Conservation (phyloP, 2,329 filamentous ascomycete genomes). For the Colletotrichum shisoi region DNA sequence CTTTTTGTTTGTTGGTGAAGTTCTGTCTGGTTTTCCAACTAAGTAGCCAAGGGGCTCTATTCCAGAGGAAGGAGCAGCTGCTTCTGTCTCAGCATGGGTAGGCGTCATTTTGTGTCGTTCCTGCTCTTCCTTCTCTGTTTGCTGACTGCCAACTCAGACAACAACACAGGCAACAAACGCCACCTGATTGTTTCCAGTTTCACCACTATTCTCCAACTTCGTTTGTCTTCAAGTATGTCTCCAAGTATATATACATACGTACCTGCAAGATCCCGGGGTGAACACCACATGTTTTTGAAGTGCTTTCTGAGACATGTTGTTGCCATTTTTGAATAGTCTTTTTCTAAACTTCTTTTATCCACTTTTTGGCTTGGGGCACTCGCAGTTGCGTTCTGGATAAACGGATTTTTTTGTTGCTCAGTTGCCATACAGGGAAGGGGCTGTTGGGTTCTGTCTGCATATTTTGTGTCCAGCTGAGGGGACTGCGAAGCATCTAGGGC, state of each 20-base stretch:
- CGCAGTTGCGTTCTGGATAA: neutral
- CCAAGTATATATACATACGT: neutral
- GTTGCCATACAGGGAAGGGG: too few species aligned
- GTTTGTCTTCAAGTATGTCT: neutral
- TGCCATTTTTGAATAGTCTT: too few species aligned
- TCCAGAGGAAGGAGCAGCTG: neutral
- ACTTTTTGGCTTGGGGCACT: neutral
- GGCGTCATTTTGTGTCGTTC: neutral
- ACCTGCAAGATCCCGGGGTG: neutral
- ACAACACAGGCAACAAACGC: neutral
- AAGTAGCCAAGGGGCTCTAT: too few species aligned
- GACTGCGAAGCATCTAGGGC: too few species aligned
- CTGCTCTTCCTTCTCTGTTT: neutral
- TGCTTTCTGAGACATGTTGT: too few species aligned
- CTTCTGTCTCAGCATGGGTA: neutral
- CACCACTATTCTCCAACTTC: too few species aligned
- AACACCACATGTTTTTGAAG: neutral
- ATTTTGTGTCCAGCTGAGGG: neutral
- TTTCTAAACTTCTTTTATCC: too few species aligned
- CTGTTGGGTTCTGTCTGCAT: accelerated
- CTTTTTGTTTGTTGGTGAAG: neutral
- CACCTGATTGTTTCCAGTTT: too few species aligned
- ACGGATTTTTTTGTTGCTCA: neutral
- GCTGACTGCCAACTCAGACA: neutral
- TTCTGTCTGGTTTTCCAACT: too few species aligned